phyloP scores from a whole-genome alignment of 345 rosid genomes.

The Trapa bicornis region DNA sequence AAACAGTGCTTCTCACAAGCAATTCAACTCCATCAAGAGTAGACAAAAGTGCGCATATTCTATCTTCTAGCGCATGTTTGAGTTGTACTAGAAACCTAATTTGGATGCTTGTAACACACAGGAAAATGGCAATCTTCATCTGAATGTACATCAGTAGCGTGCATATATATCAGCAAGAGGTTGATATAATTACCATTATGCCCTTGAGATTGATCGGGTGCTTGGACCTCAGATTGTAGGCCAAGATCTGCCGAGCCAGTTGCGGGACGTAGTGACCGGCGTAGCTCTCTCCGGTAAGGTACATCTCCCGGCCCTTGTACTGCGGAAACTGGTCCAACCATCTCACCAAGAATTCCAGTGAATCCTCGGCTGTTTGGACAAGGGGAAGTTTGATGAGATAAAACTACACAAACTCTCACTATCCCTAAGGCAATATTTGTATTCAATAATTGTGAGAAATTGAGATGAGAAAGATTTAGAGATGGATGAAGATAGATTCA shows the following conservation, averaged over 20 bases:
- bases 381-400: not conserved
- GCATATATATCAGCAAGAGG: no score
- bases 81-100: no score
- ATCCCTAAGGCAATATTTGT: no score
- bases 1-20: no score
- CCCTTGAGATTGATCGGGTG: constrained; percentile 69
- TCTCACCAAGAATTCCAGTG: constrained; percentile 52
- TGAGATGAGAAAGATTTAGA: not conserved
- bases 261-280: constrained; percentile 99
- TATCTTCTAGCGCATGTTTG: no score
- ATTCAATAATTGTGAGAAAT: no score
- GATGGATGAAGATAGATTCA: constrained; percentile 10
- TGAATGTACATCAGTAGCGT: no score
- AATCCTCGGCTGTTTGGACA: constrained; percentile 56
- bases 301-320: constrained; percentile 60
- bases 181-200: constrained; percentile 44
- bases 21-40: no score
- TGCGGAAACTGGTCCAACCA: constrained; percentile 83
- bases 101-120: no score
- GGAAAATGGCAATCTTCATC: no score
- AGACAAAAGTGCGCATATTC: no score
- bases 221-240: constrained; percentile 41
- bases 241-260: constrained; percentile 63
- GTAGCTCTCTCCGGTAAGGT: constrained; percentile 86
- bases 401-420: not conserved